Base-by-base conservation (phyloP, 208 protist species). In the Trypanosoma caninum region DNA sequence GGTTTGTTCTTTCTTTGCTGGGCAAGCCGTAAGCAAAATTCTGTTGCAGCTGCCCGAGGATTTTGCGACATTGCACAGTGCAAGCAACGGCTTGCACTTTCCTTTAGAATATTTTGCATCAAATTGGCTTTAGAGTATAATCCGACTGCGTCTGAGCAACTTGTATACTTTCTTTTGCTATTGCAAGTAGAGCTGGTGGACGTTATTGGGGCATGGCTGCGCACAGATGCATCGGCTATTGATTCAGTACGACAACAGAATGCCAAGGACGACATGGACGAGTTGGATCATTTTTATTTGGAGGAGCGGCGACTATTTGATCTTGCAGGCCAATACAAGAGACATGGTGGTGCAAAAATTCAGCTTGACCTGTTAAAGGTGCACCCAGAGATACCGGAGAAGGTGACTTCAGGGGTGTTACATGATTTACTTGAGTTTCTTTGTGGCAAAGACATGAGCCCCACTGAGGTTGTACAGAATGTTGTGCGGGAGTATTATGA, bases 361-460 rank as follows among this genome's bases (percentile, higher is more conserved):
- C 77, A 94, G 78, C 62, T 94, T n/a, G 84, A 94, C 54, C 51
- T 94, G 16, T 63, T 94, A 23, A 87, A 88, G 69, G 80, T 89
- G 5, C 74, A 90, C 66, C 47, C 74, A 1, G 78, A 86, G 48
- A 59, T 78, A 0, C 65, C 76, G 0, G 72, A 77, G 55, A 53
- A 62, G 30, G 60, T 80, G 28, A 80, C 83, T 13, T 41, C 70
- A 10, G 69, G 73, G 27, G 76, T 84, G 22, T 59, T 94, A 18
- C 69, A 75, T 22, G 84, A 85, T 42, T 56, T 94, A 22, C 72
- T 76, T n/a, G 77, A 70, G 9, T 61, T 59, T 50, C 53, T 69
- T 30, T 28, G 59, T 9, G 20, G 45, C 4, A 45, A 46, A 25
- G 82, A 76, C 27, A 53, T 78, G 45, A 55, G 63, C 16, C 71